Evolutionary conservation across 2,329 filamentous ascomycete genomes (phyloP).

Genomic region (Zalaria obscura): DNA sequence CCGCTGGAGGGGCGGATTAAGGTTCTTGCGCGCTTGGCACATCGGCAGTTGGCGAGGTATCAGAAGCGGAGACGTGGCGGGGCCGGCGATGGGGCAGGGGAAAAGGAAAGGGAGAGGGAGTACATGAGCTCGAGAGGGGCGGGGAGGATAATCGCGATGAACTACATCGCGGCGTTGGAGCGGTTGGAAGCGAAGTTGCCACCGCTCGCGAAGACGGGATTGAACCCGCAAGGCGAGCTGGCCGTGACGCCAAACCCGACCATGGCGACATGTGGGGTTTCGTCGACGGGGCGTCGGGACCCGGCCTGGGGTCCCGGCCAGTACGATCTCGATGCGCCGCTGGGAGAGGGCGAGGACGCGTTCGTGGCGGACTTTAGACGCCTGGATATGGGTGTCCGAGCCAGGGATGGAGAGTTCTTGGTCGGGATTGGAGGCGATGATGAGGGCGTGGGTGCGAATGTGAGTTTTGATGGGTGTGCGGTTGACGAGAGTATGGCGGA

Average conservation of each 20-base stretch:
- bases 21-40: conserved; percentile 25
- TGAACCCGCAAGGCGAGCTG: conserved; percentile 25
- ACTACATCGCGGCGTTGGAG: conserved; percentile 28
- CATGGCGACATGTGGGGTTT: conserved; percentile 30
- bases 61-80: conserved; percentile 24
- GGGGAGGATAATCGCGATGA: conserved; percentile 26
- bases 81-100: conserved; percentile 6
- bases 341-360: conserved; percentile 13
- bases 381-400: conserved; percentile 25
- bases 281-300: conserved; percentile 24
- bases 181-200: conserved; percentile 22
- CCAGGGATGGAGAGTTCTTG: conserved; percentile 31
- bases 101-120: conserved; percentile 5
- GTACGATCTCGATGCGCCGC: conserved; percentile 11
- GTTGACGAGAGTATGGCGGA: conserved; percentile 14
- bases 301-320: conserved; percentile 16
- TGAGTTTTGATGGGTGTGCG: conserved; percentile 23
- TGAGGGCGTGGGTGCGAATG: conserved; percentile 23
- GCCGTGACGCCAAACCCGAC: conserved; percentile 15
- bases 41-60: conserved; percentile 27
- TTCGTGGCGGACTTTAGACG: conserved; percentile 26
- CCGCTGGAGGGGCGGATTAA: conserved; percentile 22
- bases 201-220: conserved; percentile 9
- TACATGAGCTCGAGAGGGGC: conserved; percentile 23
- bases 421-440: conserved; percentile 24